Conservation (phyloP, 129 eudicot genomes). For the Artemisia annua region DNA sequence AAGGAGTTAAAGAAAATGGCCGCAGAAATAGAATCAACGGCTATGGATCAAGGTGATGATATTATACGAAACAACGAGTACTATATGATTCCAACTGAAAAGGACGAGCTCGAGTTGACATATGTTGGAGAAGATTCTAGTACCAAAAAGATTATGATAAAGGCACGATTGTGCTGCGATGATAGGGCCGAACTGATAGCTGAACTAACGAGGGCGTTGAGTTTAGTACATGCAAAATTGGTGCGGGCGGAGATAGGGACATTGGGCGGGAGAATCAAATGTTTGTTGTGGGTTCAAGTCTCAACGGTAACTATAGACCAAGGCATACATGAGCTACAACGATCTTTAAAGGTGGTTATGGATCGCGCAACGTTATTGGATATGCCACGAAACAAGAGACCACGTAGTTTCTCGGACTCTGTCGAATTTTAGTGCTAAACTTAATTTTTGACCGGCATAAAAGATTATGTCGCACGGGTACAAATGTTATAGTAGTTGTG, state of each 20-base stretch:
- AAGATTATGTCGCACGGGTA: not conserved
- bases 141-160: constrained; percentile 36
- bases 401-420: constrained; percentile 36
- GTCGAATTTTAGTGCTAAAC: constrained; percentile 9
- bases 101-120: constrained; percentile 52
- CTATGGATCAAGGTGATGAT: constrained; percentile 6
- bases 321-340: constrained; percentile 38
- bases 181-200: constrained; percentile 64
- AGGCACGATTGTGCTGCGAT: constrained; percentile 65
- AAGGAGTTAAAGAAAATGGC: constrained; percentile 66
- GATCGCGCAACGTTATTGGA: constrained; percentile 44
- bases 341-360: constrained; percentile 57
- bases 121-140: constrained; percentile 32
- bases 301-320: constrained; percentile 32
- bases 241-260: constrained; percentile 79
- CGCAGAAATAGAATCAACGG: constrained; percentile 31
- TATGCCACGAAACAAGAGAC: constrained; percentile 56
- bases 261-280: constrained; percentile 76
- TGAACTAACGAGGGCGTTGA: constrained; percentile 63
- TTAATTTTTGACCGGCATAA: not conserved
- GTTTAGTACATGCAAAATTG: constrained; percentile 44
- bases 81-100: constrained; percentile 62
- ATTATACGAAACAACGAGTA: constrained; percentile 1
- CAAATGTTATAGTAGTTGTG: constrained; percentile 12
- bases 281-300: constrained; percentile 58